Conservation (phyloP, 2,329 filamentous ascomycete species). For the Xylaria hypoxylon region DNA sequence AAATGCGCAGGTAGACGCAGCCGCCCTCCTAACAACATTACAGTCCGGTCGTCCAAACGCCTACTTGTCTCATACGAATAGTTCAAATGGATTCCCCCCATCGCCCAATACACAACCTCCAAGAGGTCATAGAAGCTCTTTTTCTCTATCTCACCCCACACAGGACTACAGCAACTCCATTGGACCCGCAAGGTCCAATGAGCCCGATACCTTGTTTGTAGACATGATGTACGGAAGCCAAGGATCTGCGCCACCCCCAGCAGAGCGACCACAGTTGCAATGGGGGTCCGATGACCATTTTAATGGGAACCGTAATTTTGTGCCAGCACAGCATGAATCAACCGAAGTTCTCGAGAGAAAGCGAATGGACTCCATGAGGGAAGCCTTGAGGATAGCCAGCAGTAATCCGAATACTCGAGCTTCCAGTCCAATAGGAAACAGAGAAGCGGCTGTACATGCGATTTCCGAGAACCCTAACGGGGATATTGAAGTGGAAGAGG, state of each 20-base stretch:
- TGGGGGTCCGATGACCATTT: constrained; percentile 79
- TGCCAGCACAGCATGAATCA: constrained; percentile 67
- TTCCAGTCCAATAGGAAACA: constrained; percentile 62
- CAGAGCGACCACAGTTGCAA: constrained; percentile 61
- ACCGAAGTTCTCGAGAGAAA: constrained; percentile 67
- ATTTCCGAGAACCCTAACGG: constrained; percentile 46
- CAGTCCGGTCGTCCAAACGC: constrained; percentile 46
- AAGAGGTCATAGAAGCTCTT: constrained; percentile 39
- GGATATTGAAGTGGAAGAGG: constrained; percentile 52
- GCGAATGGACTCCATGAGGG: constrained; percentile 64
- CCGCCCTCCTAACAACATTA: constrained; percentile 48
- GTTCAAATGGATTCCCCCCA: constrained; percentile 36
- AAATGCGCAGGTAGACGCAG: constrained; percentile 45
- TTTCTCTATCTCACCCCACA: constrained; percentile 37
- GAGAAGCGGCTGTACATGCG: constrained; percentile 39
- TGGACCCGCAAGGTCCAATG: constrained; percentile 45
- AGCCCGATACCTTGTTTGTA: constrained; percentile 51
- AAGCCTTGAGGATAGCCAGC: constrained; percentile 66
- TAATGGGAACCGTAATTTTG: constrained; percentile 66
- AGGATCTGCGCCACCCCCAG: constrained; percentile 44
- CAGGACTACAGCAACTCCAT: constrained; percentile 39
- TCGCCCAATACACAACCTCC: constrained; percentile 38
- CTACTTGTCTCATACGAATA: constrained; percentile 37
- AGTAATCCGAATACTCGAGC: constrained; percentile 71
- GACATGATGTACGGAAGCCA: constrained; percentile 56